These are phyloP conservation scores for Neofusicoccum umdonicola DNA, from an alignment of 2,329 filamentous ascomycete genomes.

Conservation along the genomic window DNA sequence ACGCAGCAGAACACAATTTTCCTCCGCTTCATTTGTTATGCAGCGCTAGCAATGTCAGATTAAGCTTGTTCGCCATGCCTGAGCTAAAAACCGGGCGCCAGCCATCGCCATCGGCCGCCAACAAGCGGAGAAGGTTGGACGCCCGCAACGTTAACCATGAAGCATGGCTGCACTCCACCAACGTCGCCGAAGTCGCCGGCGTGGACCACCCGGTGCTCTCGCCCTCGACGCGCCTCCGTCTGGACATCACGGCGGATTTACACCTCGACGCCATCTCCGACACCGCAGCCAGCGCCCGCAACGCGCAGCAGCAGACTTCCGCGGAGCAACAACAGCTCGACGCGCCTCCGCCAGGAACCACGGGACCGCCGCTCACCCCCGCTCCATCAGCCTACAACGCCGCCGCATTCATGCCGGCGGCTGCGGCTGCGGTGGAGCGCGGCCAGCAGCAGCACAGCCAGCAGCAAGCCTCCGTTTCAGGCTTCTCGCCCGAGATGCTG, in stretches of 20 bases:
- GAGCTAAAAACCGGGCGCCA: not conserved
- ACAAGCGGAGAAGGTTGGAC: slow-evolving; percentile 3
- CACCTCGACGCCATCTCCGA: not conserved
- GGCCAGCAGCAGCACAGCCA: not conserved
- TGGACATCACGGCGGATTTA: not conserved
- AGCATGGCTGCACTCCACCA: not conserved
- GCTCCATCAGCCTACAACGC: not conserved
- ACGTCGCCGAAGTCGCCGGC: not conserved
- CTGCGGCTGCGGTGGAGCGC: too few relatives aligned
- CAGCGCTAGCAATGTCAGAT: not conserved
- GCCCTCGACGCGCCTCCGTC: not conserved
- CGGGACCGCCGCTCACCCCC: not conserved
- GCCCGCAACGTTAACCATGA: not conserved
- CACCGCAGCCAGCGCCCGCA: not conserved
- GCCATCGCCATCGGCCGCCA: not conserved
- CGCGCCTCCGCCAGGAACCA: too few relatives aligned
- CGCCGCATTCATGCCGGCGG: not conserved
- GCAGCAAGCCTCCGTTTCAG: not conserved
- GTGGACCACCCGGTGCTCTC: not conserved
- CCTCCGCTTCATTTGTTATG: not conserved
- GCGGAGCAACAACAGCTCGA: too few relatives aligned
- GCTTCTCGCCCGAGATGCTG: slow-evolving; percentile 1
- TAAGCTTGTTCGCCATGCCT: not conserved
- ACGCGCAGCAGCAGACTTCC: not conserved
- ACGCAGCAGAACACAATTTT: not conserved